Evolutionary conservation across 225 moss, liverwort and hornwort genomes (phyloP), one percentile per base, ranked within the genome.

Genomic region (Polytrichum formosum): DNA sequence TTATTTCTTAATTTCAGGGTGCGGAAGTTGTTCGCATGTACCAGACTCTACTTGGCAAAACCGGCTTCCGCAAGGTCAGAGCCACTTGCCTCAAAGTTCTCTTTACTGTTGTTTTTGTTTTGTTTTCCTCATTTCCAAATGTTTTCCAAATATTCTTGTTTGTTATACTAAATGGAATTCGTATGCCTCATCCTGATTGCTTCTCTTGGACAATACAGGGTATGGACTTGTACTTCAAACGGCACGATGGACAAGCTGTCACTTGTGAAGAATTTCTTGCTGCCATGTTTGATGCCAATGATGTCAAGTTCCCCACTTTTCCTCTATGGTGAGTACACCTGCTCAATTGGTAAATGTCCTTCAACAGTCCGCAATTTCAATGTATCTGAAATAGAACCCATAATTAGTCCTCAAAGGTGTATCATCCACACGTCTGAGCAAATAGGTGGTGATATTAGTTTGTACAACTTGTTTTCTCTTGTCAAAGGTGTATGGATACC

Each of bases 1-100:
- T 8, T 21, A 8, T 58, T 58, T 58, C 58, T 67, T 83, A 56
- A 62, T 64, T 26, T 55, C 90, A 97, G 88, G 96, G 96, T 74
- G 96, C 96, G 5, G 96, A 97, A 73, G 94, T 97, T 37, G 94
- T 97, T n/a, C 94, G 96, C 6, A 97, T 97, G 96, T 97, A 97
- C 72, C 92, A 87, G 78, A 91, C 92, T 16, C 81, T 94, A 77
- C 79, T 97, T 10, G 94, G 94, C 29, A 92, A 88, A 26, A 46
- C 76, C 63, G 96, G 96, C 37, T 97, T 97, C 59, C 80, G 92
- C 75, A 92, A 96, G 92, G 92, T 92, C 67, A 13, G 26, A 22
- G 23, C 55, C 33, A 5, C 21, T 74, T 65, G 5, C 10, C 37
- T 60, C 5, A 16, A 33, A 33, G 7, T 46, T 46, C 3, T 46